These are phyloP conservation scores for Papiliotrema terrestris DNA, from an alignment of 1,284 basidiomycete species.

Conservation along the genomic window DNA sequence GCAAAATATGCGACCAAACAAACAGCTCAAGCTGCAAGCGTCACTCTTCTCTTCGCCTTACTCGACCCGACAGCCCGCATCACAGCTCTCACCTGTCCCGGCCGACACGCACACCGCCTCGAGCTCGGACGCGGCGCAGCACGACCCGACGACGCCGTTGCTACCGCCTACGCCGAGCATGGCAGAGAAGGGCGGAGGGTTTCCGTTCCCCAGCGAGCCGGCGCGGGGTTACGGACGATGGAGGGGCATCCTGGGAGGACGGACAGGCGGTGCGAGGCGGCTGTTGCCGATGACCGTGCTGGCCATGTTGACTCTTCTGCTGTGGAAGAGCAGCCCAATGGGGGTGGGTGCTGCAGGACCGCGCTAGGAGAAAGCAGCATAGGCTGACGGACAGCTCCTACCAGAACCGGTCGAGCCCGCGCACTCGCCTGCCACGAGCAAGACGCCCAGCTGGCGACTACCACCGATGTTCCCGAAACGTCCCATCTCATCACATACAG, in stretches of 20 bases:
- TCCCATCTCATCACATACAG: neutral
- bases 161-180: neutral
- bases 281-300: too few species aligned
- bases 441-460: neutral
- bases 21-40: neutral
- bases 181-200: conserved; percentile 3
- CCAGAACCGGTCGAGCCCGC: too few species aligned
- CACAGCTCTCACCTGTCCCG: neutral
- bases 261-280: too few species aligned
- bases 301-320: too few species aligned
- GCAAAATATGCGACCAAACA: neutral
- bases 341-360: too few species aligned
- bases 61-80: neutral
- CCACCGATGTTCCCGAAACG: neutral
- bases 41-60: conserved; percentile 8
- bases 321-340: too few species aligned
- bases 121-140: neutral
- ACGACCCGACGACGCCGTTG: conserved; percentile 3
- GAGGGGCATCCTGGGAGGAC: too few species aligned
- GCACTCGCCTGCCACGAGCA: too few species aligned
- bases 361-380: too few species aligned
- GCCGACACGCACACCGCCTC: neutral
- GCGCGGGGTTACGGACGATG: too few species aligned
- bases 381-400: too few species aligned
- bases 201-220: conserved; percentile 3